Conservation (phyloP, 2,329 filamentous ascomycete species). For the Colletotrichum musicola region DNA sequence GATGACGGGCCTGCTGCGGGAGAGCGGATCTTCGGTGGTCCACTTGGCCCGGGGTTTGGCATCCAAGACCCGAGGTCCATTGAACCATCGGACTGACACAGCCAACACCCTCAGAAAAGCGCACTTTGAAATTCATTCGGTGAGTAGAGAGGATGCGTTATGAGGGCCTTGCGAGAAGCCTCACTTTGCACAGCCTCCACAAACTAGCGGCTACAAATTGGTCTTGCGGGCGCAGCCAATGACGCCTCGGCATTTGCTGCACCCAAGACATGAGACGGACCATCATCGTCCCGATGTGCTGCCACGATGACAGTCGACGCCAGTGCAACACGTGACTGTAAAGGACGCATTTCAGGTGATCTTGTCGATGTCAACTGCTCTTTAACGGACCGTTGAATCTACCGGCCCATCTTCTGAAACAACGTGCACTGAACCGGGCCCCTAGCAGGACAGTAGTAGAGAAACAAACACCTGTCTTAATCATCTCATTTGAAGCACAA, state of each 20-base stretch:
- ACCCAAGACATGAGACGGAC: conserved; percentile 40
- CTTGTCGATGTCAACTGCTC: conserved; percentile 5
- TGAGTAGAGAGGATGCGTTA: background rate
- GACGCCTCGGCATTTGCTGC: background rate
- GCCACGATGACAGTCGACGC: conserved; percentile 37
- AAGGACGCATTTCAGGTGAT: conserved; percentile 16
- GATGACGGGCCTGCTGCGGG: background rate
- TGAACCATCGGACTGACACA: background rate
- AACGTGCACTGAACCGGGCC: too few relatives aligned
- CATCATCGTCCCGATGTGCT: conserved; percentile 48
- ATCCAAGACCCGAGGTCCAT: background rate
- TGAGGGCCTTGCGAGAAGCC: background rate
- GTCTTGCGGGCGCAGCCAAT: conserved; percentile 16
- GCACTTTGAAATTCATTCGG: background rate
- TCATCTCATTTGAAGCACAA: background rate
- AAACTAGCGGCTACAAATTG: background rate
- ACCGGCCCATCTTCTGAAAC: background rate
- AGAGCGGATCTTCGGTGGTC: background rate
- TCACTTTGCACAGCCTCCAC: conserved; percentile 24
- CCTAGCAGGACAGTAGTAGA: background rate
- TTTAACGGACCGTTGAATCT: conserved; percentile 11
- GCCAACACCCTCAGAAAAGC: too few relatives aligned
- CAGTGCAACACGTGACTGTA: conserved; percentile 20
- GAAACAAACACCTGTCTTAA: background rate
- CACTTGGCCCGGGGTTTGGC: background rate